phyloP scores from a whole-genome alignment of 208 protist species.

The Trypanosoma theileri region DNA sequence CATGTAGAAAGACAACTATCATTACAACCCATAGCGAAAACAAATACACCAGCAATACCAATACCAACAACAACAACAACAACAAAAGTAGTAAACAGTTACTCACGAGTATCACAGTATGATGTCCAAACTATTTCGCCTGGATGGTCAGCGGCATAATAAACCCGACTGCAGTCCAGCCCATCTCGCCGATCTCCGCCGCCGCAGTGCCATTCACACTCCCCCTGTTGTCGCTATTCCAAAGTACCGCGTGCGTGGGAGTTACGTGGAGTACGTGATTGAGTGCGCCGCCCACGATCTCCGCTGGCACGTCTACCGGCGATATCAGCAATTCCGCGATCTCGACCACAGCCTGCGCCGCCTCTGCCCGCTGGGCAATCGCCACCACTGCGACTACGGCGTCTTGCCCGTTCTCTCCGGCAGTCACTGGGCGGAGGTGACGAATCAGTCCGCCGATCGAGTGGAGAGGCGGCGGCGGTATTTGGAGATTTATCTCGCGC shows the following conservation, averaged over 20 bases:
- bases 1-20: neutral
- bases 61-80: too few relatives aligned
- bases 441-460: slow-evolving; percentile 79
- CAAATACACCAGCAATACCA: too few relatives aligned
- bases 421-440: slow-evolving; percentile 86
- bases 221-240: slow-evolving; percentile 58
- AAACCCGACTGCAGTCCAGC: slow-evolving; percentile 9
- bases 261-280: slow-evolving; percentile 76
- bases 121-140: slow-evolving; percentile 33
- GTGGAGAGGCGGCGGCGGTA: slow-evolving; percentile 75
- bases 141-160: slow-evolving; percentile 7
- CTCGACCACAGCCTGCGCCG: slow-evolving; percentile 68
- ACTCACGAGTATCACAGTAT: neutral
- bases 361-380: slow-evolving; percentile 37
- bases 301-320: slow-evolving; percentile 68
- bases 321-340: slow-evolving; percentile 83
- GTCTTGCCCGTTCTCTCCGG: slow-evolving; percentile 75
- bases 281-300: slow-evolving; percentile 41
- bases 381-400: slow-evolving; percentile 65
- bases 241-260: slow-evolving; percentile 62
- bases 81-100: too few relatives aligned
- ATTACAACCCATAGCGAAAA: too few relatives aligned
- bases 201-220: slow-evolving; percentile 13
- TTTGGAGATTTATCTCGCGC: slow-evolving; percentile 84
- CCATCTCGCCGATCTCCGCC: slow-evolving; percentile 11